Evolutionary conservation across 2,329 filamentous ascomycete species (phyloP).

Genomic region (Pestalotiopsis sp.): DNA sequence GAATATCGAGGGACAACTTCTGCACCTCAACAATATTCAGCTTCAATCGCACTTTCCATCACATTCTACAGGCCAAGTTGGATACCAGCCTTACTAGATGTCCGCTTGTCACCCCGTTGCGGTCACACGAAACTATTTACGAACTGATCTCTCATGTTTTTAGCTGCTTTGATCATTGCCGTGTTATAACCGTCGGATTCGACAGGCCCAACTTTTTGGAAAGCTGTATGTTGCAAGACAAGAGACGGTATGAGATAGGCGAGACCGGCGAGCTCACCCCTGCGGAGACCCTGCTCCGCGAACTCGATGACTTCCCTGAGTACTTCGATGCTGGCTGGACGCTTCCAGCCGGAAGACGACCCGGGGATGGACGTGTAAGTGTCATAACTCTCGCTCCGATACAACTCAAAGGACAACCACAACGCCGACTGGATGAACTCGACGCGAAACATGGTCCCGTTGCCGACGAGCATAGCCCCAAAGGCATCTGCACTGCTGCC

Average conservation of each 20-base stretch:
- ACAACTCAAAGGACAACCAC: not conserved
- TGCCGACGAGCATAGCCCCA: not conserved
- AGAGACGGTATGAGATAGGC: not conserved
- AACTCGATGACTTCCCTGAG: not conserved
- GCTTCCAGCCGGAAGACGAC: not conserved
- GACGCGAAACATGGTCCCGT: not conserved
- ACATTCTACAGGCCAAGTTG: not conserved
- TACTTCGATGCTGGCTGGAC: not conserved
- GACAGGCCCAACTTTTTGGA: not conserved
- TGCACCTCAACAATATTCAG: not conserved
- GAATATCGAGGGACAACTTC: conserved; percentile 9
- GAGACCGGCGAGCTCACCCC: not conserved
- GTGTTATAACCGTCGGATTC: not conserved
- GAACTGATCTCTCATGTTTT: not conserved
- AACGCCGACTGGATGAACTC: not conserved
- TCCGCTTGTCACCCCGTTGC: not conserved
- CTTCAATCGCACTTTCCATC: not conserved
- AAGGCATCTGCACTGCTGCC: not conserved
- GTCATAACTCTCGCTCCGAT: not conserved
- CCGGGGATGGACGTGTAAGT: not conserved
- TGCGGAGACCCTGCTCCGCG: not conserved
- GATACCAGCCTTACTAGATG: not conserved
- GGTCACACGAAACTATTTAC: not conserved
- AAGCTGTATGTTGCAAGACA: not conserved
- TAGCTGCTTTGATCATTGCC: not conserved